These are phyloP conservation scores for Porcisia hertigi DNA, from an alignment of 208 protist genomes.

Conservation along the genomic window DNA sequence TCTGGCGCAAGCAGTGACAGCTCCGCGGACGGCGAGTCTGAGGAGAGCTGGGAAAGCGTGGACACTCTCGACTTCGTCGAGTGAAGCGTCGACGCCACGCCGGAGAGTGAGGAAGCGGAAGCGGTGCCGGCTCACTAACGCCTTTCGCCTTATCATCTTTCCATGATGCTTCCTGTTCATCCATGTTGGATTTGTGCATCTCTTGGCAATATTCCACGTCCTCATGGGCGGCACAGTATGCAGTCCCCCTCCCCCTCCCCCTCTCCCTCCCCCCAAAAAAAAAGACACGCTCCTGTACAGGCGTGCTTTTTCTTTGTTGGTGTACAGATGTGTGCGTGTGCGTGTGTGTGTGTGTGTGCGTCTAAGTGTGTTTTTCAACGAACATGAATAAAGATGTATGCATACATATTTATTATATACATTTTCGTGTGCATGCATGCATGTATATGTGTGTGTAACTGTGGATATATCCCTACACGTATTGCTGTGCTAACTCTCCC, in stretches of 20 bases:
- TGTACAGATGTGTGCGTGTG: neutral
- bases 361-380: neutral
- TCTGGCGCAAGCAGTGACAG: neutral
- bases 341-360: neutral
- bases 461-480: neutral
- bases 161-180: neutral
- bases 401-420: neutral
- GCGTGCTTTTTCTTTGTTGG: neutral
- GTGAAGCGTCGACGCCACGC: neutral
- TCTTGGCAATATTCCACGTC: neutral
- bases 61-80: neutral
- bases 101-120: neutral
- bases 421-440: neutral
- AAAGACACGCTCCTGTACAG: too few relatives aligned
- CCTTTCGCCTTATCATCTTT: neutral
- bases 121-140: neutral
- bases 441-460: neutral
- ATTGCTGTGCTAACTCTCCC: neutral
- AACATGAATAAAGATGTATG: neutral
- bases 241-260: neutral
- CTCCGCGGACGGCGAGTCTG: neutral
- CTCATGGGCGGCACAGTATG: neutral
- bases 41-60: slow-evolving; percentile 21
- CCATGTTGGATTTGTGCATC: neutral
- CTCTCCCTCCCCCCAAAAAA: neutral